Base-by-base conservation (phyloP, 2,329 filamentous ascomycete genomes). In the Lachnellula hyalina region DNA sequence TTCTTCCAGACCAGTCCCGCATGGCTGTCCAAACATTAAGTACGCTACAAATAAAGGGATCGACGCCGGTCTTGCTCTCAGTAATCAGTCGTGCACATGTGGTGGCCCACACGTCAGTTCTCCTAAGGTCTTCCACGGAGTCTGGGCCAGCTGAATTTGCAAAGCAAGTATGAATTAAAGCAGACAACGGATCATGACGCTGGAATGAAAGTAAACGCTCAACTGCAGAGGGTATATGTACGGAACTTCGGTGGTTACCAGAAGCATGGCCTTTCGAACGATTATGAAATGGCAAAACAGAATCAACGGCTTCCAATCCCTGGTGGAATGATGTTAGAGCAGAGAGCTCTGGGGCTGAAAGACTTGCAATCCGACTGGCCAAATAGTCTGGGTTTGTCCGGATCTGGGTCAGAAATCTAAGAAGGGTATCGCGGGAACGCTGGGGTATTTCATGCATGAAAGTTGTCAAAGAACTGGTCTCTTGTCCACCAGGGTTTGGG, bases 171-270 rank as follows among this genome's bases (percentile, higher is more conserved):
- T 94, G 89, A 58, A 96, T 83, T 61, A 96, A 80, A 54, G 88
- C 86, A 58, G 90, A 91, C 49, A 96, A 77, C 9, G 91, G 87
- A 70, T 96, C 90, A 67, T 92, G 89, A 65, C 92, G 82, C 72
- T 96, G 90, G 69, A 96, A 95, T 50, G 89, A 92, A 65, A 95
- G 77, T 59, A 94, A 82, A 66, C 89, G 85, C 70, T 96, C 90
- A 65, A 96, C 86, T 57, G 89, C 84, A 61, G 78, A 85, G 59
- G 80, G 76, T 61, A 74, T 70, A 62, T 75, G 72, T 48, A 75
- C 72, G 53, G 72, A 69, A 65, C 65, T 70, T 61, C 76, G 77
- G 60, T 75, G 74, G 69, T 70, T 68, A 68, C 75, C 75, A 63
- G 77, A 72, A 69, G 75, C 66, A 68, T 74, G 70, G 59, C 63